A percentile compares a stretch with the other conserved stretches of the same genome.
phyloP scores from a whole-genome alignment of 2,329 filamentous ascomycete genomes.

The Penicillium olsonii region DNA sequence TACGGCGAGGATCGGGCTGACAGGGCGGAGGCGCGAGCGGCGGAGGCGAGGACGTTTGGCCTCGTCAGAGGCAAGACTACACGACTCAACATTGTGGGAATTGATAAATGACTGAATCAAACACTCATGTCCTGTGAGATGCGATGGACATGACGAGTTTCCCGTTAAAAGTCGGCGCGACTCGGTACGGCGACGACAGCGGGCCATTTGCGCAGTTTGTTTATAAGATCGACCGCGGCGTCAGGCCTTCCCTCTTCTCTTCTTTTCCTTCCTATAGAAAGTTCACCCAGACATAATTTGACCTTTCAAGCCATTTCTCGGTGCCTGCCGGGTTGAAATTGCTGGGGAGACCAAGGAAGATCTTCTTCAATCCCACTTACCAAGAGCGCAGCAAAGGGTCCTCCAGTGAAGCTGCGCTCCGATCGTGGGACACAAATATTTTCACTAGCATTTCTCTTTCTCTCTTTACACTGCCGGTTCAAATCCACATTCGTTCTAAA shows the following conservation, averaged over 20 bases:
- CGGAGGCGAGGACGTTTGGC: constrained; percentile 40
- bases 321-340: constrained; percentile 62
- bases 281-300: constrained; percentile 62
- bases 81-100: constrained; percentile 46
- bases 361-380: constrained; percentile 43
- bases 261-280: constrained; percentile 53
- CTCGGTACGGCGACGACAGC: constrained; percentile 22
- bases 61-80: constrained; percentile 48
- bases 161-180: constrained; percentile 35
- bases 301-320: constrained; percentile 51
- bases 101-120: constrained; percentile 9
- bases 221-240: constrained; percentile 8
- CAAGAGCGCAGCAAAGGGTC: constrained; percentile 52
- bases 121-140: constrained; percentile 8
- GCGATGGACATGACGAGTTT: constrained; percentile 16
- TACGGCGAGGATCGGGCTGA: constrained; percentile 38
- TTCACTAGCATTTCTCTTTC: constrained; percentile 10
- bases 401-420: constrained; percentile 50
- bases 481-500: constrained; percentile 3
- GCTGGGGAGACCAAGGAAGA: constrained; percentile 51
- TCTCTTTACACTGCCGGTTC: constrained; percentile 8
- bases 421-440: constrained; percentile 48
- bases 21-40: constrained; percentile 36
- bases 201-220: constrained; percentile 27
- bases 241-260: constrained; percentile 32